Conservation (phyloP, 176 grass and related monocot genomes). For the Oryza rufipogon region DNA sequence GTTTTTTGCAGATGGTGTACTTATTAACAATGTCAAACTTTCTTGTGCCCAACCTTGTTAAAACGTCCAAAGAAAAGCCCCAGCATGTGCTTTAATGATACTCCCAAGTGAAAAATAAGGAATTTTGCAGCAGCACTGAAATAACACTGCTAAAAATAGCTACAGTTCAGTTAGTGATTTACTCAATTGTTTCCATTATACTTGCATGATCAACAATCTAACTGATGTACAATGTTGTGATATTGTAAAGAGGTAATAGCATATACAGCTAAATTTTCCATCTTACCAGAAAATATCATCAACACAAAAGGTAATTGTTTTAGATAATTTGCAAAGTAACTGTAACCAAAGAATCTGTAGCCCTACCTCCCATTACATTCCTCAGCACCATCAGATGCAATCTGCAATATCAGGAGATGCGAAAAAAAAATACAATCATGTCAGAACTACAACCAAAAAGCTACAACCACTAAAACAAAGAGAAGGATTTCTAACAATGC, state of each 20-base stretch:
- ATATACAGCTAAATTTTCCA: conserved; percentile 26
- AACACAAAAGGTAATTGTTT: background rate
- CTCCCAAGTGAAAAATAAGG: conserved; percentile 2
- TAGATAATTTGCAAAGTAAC: background rate
- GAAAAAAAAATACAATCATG: conserved; percentile 20
- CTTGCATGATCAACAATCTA: background rate
- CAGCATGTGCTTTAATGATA: background rate
- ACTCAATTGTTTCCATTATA: background rate
- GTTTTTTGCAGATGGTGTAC: conserved; percentile 15
- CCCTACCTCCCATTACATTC: conserved; percentile 46
- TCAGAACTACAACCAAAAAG: background rate
- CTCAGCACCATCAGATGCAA: conserved; percentile 13
- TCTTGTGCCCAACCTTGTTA: background rate
- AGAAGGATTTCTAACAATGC: background rate
- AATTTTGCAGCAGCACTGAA: background rate
- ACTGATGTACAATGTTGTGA: background rate
- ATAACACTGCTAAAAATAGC: conserved; percentile 1
- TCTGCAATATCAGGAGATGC: background rate
- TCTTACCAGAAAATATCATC: background rate
- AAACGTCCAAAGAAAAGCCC: background rate
- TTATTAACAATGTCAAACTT: conserved; percentile 9
- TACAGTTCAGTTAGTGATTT: conserved; percentile 7
- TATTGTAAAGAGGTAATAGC: background rate
- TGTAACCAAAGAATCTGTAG: conserved; percentile 23
- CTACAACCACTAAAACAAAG: background rate